phyloP scores from a whole-genome alignment of 352 stramenopile genomes.

The Thalassiosira hispida region DNA sequence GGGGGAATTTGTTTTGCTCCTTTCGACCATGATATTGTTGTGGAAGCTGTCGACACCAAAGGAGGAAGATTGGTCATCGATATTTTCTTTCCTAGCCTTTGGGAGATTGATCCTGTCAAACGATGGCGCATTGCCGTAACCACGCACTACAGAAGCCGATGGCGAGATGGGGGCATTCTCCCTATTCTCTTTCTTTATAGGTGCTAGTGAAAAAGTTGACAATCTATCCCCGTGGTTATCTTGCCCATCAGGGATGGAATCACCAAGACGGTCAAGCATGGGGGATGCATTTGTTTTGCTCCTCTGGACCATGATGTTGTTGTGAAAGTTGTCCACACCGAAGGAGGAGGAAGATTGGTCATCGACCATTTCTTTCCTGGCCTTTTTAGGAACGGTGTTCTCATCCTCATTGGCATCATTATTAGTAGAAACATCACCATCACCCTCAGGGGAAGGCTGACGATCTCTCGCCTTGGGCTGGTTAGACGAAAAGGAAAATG shows the following conservation, averaged over 20 bases:
- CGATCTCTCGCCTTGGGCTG: neutral
- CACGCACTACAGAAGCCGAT: neutral
- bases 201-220: constrained; percentile 18
- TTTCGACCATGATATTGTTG: constrained; percentile 5
- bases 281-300: neutral
- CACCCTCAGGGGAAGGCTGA: neutral
- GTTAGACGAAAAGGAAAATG: constrained; percentile 39
- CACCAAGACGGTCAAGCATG: neutral
- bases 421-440: neutral
- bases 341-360: constrained; percentile 27
- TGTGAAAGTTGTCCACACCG: constrained; percentile 27
- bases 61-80: neutral
- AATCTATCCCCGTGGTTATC: constrained; percentile 26
- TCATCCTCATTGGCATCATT: neutral
- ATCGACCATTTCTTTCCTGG: neutral
- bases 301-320: constrained; percentile 1
- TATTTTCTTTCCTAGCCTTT: constrained; percentile 6
- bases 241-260: neutral
- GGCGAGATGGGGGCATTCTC: neutral
- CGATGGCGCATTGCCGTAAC: neutral
- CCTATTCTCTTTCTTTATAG: too few relatives aligned
- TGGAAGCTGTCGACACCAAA: constrained; percentile 25
- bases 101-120: constrained; percentile 11
- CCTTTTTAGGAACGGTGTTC: neutral
- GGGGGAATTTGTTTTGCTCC: neutral